Evolutionary conservation across 176 grass and related monocot genomes (phyloP), one percentile per base, ranked within the genome.

Genomic region (Chloris gayana): DNA sequence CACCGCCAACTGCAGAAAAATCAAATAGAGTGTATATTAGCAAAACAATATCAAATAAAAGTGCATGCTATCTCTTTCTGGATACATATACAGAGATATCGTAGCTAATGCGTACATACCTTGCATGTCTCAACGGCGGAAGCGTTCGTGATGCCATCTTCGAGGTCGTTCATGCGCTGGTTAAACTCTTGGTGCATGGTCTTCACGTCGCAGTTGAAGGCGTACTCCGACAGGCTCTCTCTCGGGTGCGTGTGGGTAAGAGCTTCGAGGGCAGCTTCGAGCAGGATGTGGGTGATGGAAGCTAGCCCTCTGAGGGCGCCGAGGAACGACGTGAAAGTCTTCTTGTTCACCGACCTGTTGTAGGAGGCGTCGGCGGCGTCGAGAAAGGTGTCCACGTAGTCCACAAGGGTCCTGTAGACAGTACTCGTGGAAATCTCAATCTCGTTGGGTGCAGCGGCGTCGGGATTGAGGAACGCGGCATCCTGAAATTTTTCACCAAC

Each of bases 251-350:
- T 39, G 3, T 78, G 74, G 66, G 39, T 18, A 32, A 85, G 39
- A 18, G 74, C 54, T 11, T 78, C 83, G 12, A 78, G n/a, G 17
- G 83, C 83, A 25, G 33, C 41, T 10, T 85, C 25, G 8, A 85
- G 45, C 57, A 85, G 13, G 68, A 85, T 73, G 59, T 79, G 83
- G 68, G 58, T 44, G 24, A 85, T 35, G 9, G 68, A 70, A 1
- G 68, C 75, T 12, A 85, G 7, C 9, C 76, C 68, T 65, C 27
- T 24, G 26, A 80, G 84, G 9, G 76, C 84, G 1, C 46, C 59
- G 7, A 85, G 25, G 19, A 80, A 85, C 29, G 37, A 74, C 0
- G 31, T 29, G 8, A 68, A 21, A 3, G 77, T 81, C 11, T 4
- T 27, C 53, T 17, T 75, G 31, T 1, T 39, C 2, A 76, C 63